Evolutionary conservation across 2,329 filamentous ascomycete genomes (phyloP), one percentile per base, ranked within the genome.

Genomic region (Penicillium aurantiogriseum): DNA sequence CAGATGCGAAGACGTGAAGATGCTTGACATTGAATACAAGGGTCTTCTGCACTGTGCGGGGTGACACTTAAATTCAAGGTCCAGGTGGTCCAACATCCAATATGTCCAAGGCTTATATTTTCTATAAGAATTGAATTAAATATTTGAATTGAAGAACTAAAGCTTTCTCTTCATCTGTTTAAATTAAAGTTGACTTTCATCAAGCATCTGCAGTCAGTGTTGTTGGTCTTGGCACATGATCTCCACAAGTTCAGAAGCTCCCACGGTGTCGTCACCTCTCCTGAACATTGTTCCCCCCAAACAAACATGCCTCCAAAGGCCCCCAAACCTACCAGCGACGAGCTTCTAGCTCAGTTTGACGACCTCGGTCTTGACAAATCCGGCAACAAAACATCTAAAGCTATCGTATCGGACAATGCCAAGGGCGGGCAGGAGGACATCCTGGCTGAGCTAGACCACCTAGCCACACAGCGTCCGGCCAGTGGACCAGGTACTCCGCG

Each of bases 401-500:
- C 67, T 17, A 48, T 65, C 7, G 42, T 61, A 36, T 23, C 50
- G 7, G 50, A 52, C 60, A 54, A 63, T 63, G 63, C 60, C n/a
- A 70, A 74, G 58, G 68, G 69, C 17, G 83, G 88, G 67, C 83
- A 90, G 58, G 65, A 67, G 66, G 92, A 96, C 72, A 86, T 93
- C 57, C 83, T 97, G 39, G 92, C 92, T 61, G 92, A 97, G 67
- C 85, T 97, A 60, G 91, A 95, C 73, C 87, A 88, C 66, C 85
- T 96, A 43, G 90, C 86, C 67, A 82, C 85, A 53, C 86, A 90
- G 73, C 81, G 88, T 69, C 83, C 90, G 33, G 70, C 80, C 60
- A 87, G 87, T 62, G 87, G 92, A 47, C 90, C 93, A 17, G 88
- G 90, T 68, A 97, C 93, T 1, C 94, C 93, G 39, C 89, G 90